Conservation (phyloP, 768 basidiomycete genomes). For the Suillus lakei region DNA sequence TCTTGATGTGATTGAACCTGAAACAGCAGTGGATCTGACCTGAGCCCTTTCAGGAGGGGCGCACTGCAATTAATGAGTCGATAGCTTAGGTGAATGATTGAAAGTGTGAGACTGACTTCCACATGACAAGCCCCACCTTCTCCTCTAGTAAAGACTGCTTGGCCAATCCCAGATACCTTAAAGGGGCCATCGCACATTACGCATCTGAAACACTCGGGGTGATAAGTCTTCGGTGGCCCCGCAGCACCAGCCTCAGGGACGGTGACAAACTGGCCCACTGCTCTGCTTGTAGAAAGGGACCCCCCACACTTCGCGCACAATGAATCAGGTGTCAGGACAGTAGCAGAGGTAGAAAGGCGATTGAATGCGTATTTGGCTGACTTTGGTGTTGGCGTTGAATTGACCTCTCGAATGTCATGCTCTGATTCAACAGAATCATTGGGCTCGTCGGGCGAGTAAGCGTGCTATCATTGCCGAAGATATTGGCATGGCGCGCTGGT, state of each 20-base stretch:
- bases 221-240: slow-evolving; percentile 63
- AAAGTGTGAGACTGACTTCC: slow-evolving; percentile 41
- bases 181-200: slow-evolving; percentile 66
- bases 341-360: slow-evolving; percentile 33
- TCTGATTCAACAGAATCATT: slow-evolving; percentile 25
- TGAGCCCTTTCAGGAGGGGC: slow-evolving; percentile 42
- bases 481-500: slow-evolving; percentile 22
- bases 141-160: slow-evolving; percentile 73
- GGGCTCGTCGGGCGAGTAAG: slow-evolving; percentile 5
- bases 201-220: slow-evolving; percentile 79
- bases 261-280: slow-evolving; percentile 71
- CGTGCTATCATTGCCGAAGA: slow-evolving; percentile 14
- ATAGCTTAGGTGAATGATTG: slow-evolving; percentile 7
- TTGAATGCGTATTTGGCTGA: slow-evolving; percentile 24
- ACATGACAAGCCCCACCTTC: slow-evolving; percentile 72
- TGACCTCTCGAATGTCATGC: not conserved
- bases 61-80: slow-evolving; percentile 38
- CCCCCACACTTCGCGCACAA: slow-evolving; percentile 65
- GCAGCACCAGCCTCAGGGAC: slow-evolving; percentile 55
- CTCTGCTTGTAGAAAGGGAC: slow-evolving; percentile 58
- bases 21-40: slow-evolving; percentile 17
- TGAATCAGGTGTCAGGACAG: slow-evolving; percentile 43
- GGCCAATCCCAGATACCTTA: slow-evolving; percentile 61
- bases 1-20: slow-evolving; percentile 17
- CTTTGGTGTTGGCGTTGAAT: slow-evolving; percentile 33